Percentiles rank a stretch among this genome's conserved stretches.
These are phyloP conservation scores for Metarhizium anisopliae DNA, from an alignment of 2,329 filamentous ascomycete species.

Conservation along the genomic window DNA sequence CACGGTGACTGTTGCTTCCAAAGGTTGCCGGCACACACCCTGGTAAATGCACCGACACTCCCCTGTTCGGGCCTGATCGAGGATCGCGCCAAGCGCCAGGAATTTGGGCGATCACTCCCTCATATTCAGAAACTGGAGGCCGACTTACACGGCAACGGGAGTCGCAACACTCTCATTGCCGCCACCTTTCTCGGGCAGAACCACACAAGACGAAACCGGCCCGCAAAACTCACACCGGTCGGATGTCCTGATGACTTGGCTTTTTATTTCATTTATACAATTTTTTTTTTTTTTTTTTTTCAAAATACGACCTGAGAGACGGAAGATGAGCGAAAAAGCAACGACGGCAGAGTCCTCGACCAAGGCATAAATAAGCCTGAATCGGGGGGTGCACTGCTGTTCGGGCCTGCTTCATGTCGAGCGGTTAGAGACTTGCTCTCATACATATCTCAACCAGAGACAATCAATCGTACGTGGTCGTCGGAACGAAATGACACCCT, in stretches of 20 bases:
- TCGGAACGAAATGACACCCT: background rate
- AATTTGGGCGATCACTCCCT: slow-evolving; percentile 7
- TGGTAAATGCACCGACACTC: slow-evolving; percentile 3
- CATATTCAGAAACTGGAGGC: slow-evolving; percentile 2
- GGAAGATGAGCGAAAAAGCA: background rate
- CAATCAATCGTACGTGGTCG: background rate
- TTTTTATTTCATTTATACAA: background rate
- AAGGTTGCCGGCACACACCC: slow-evolving; percentile 1
- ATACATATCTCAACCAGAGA: background rate
- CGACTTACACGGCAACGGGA: background rate
- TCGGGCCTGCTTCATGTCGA: background rate
- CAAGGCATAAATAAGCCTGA: background rate
- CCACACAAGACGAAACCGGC: background rate
- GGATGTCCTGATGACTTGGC: background rate
- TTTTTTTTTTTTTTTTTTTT: background rate
- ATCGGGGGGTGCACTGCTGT: background rate
- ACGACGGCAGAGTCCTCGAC: background rate
- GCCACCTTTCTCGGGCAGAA: slow-evolving; percentile 2
- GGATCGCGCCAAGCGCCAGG: slow-evolving; percentile 10
- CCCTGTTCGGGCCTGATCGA: slow-evolving; percentile 6
- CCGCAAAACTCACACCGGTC: background rate
- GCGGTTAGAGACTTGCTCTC: background rate
- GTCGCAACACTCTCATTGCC: slow-evolving; percentile 3
- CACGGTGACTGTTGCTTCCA: background rate
- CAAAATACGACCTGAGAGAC: background rate